Percentiles rank a stretch among this genome's conserved stretches.
phyloP scores from a whole-genome alignment of 2,329 filamentous ascomycete genomes.

The Chaetomiaceae sp. region DNA sequence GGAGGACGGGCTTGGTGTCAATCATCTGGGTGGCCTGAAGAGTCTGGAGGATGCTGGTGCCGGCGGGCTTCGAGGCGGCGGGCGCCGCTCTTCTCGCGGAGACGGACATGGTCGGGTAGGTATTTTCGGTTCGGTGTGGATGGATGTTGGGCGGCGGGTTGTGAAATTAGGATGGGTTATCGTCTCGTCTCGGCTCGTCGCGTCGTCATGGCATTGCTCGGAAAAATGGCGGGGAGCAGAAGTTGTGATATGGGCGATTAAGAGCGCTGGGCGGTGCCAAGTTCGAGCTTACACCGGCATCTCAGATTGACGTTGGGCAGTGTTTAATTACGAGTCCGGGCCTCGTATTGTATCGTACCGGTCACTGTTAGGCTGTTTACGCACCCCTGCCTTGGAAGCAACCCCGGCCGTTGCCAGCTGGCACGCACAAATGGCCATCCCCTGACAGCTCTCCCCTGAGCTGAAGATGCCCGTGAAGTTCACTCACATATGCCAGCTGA shows the following conservation, averaged over 20 bases:
- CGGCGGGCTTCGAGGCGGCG: not conserved
- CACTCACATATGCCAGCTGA: no score
- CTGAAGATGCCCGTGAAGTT: no score
- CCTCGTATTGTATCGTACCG: not conserved
- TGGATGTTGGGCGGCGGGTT: not conserved
- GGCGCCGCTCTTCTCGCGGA: conserved; percentile 35
- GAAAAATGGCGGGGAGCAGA: not conserved
- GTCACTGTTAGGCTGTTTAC: no score
- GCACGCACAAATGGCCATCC: no score
- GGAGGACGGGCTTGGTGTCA: conserved; percentile 71
- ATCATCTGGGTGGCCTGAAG: conserved; percentile 78
- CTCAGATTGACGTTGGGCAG: not conserved
- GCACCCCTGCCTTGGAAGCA: no score
- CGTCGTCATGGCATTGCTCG: conserved; percentile 9
- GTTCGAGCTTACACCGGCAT: conserved; percentile 3
- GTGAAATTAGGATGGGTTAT: not conserved
- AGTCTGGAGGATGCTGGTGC: conserved; percentile 62
- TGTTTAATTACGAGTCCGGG: not conserved
- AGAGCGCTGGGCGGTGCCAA: not conserved
- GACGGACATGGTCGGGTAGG: conserved; percentile 36
- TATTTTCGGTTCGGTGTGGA: not conserved
- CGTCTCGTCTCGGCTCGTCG: not conserved
- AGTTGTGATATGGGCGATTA: not conserved
- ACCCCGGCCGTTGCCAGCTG: no score
- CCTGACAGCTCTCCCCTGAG: no score